A percentile compares a stretch with the other conserved stretches of the same genome.
These are phyloP conservation scores for Immersiporthe knoxdaviesiana DNA, from an alignment of 2,329 filamentous ascomycete species.

Conservation along the genomic window DNA sequence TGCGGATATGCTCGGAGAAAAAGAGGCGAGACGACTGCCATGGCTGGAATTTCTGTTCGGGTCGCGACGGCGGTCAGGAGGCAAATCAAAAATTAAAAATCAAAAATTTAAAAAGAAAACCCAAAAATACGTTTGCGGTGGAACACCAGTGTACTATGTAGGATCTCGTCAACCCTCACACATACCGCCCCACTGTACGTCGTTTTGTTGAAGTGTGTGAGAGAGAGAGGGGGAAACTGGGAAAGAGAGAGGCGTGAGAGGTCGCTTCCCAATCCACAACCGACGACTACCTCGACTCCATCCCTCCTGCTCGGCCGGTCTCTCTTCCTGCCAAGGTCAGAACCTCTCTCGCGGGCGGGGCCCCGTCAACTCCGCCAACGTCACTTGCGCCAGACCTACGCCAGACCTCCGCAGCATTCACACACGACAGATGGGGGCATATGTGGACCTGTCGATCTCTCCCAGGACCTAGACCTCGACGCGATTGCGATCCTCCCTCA, in stretches of 20 bases:
- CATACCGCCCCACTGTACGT: background rate
- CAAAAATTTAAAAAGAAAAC: background rate
- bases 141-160: background rate
- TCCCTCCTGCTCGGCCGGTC: background rate
- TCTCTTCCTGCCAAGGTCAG: background rate
- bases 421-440: conserved; percentile 6
- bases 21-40: background rate
- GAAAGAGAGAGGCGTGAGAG: too few relatives aligned
- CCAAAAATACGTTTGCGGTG: background rate
- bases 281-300: background rate
- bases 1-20: conserved; percentile 3
- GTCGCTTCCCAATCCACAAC: too few relatives aligned
- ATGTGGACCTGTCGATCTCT: conserved; percentile 13
- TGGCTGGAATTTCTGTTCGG: background rate
- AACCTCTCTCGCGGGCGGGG: background rate
- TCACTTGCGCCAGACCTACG: conserved; percentile 8
- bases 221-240: background rate
- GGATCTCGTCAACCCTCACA: background rate
- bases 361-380: background rate
- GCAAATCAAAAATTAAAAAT: background rate
- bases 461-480: conserved; percentile 9
- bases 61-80: background rate
- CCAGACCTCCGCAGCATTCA: conserved; percentile 7
- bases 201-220: background rate
- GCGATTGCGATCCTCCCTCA: background rate